These are phyloP conservation scores for Solanum paucissectum DNA, from an alignment of 257 asterid genomes.

Conservation along the genomic window DNA sequence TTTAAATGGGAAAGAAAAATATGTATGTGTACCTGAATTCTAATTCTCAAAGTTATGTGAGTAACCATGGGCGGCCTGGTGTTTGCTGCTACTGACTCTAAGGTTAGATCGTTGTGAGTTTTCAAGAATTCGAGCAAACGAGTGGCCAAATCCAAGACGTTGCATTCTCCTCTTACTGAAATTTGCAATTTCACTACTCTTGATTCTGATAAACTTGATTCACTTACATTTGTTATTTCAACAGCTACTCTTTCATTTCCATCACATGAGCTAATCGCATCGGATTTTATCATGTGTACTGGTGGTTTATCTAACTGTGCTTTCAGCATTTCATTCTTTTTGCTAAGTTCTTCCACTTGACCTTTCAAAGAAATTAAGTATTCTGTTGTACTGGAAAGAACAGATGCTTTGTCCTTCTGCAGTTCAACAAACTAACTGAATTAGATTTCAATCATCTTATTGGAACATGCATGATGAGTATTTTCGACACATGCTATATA, in stretches of 20 bases:
- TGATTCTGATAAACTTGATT: not conserved
- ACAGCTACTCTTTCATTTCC: not conserved
- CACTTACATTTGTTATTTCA: not conserved
- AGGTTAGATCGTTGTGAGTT: not conserved
- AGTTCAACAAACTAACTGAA: not conserved
- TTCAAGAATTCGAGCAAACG: conserved; percentile 2
- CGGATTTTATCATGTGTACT: not conserved
- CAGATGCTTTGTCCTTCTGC: conserved; percentile 13
- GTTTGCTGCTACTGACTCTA: conserved; percentile 2
- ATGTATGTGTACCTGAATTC: not conserved
- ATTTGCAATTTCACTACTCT: conserved; percentile 3
- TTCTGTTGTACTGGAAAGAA: conserved; percentile 3
- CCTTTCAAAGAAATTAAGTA: not conserved
- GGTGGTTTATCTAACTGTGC: not conserved
- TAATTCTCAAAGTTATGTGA: not conserved
- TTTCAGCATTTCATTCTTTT: not conserved
- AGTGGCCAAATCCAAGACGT: not conserved
- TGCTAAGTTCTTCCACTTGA: conserved; percentile 2
- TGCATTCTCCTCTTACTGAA: not conserved
- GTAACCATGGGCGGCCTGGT: not conserved
- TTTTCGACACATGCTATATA: not conserved
- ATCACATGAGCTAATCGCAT: not conserved
- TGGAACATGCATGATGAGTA: not conserved
- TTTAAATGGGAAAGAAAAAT: not conserved
- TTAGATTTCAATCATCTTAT: not conserved